A percentile compares a stretch with the other conserved stretches of the same genome.
phyloP scores from a whole-genome alignment of 139 green algal species.

The Closterium sp. region DNA sequence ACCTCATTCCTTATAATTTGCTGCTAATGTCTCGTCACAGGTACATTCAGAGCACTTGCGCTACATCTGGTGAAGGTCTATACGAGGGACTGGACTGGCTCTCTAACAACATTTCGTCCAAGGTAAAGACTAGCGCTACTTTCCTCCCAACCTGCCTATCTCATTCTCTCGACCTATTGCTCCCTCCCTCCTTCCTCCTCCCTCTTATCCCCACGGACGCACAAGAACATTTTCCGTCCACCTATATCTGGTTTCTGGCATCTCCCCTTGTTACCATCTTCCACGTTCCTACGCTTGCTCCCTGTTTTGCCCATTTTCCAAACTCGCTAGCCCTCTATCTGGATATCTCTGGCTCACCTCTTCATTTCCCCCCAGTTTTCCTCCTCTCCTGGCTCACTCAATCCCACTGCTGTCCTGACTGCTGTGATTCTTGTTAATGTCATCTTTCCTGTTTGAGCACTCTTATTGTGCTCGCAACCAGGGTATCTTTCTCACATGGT shows the following conservation, averaged over 20 bases:
- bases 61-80: constrained; percentile 92
- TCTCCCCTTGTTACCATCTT: not conserved
- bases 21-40: constrained; percentile 39
- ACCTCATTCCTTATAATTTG: not conserved
- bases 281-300: not conserved
- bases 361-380: too few relatives aligned
- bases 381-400: too few relatives aligned
- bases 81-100: constrained; percentile 99
- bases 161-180: not conserved
- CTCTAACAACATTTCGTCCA: constrained; percentile 53
- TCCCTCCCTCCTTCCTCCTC: too few relatives aligned
- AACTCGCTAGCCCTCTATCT: too few relatives aligned
- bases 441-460: too few relatives aligned
- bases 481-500: too few relatives aligned
- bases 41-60: constrained; percentile 98
- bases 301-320: too few relatives aligned
- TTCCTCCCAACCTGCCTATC: not conserved
- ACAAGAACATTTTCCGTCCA: not conserved
- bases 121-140: constrained; percentile 7
- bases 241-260: not conserved
- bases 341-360: too few relatives aligned
- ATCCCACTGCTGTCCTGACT: too few relatives aligned
- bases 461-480: too few relatives aligned
- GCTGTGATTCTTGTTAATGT: too few relatives aligned
- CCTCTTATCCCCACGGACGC: not conserved